phyloP scores from a whole-genome alignment of 768 basidiomycete species.

The Mycena latifolia region DNA sequence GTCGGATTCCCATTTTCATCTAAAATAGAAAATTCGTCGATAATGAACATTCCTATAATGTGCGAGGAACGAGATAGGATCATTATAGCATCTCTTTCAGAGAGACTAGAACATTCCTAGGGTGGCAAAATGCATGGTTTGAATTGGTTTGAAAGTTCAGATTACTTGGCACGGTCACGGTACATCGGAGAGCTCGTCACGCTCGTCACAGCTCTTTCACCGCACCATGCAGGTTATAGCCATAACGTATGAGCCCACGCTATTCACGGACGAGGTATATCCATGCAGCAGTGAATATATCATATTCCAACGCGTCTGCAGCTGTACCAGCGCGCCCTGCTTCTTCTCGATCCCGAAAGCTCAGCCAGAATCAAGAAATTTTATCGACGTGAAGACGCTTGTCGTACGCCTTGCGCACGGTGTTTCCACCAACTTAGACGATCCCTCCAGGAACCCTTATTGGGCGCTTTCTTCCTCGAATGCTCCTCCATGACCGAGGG shows the following conservation, averaged over 20 bases:
- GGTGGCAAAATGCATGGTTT: conserved; percentile 66
- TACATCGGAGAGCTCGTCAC: too few relatives aligned
- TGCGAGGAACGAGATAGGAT: too few relatives aligned
- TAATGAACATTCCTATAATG: conserved; percentile 79
- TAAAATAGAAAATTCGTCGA: conserved; percentile 81
- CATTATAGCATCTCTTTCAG: too few relatives aligned
- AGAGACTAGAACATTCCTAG: conserved; percentile 77
- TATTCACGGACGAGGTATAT: conserved; percentile 49
- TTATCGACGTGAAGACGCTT: conserved; percentile 80
- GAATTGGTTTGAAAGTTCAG: too few relatives aligned
- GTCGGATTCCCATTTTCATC: conserved; percentile 69
- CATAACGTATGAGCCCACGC: conserved; percentile 54
- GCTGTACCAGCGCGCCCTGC: conserved; percentile 74
- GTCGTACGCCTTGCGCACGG: conserved; percentile 60
- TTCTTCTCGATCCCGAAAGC: conserved; percentile 68
- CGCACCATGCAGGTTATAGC: conserved; percentile 59
- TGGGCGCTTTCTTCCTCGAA: conserved; percentile 79
- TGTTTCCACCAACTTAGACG: conserved; percentile 17
- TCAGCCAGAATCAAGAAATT: conserved; percentile 71
- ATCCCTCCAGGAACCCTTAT: conserved; percentile 73
- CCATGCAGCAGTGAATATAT: conserved; percentile 14
- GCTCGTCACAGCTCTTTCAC: too few relatives aligned
- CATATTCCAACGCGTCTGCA: conserved; percentile 43
- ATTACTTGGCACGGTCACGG: too few relatives aligned
- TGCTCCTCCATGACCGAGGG: conserved; percentile 71